These are phyloP conservation scores for Sphagnurus paluster DNA, from an alignment of 1,284 basidiomycete species.

Conservation along the genomic window DNA sequence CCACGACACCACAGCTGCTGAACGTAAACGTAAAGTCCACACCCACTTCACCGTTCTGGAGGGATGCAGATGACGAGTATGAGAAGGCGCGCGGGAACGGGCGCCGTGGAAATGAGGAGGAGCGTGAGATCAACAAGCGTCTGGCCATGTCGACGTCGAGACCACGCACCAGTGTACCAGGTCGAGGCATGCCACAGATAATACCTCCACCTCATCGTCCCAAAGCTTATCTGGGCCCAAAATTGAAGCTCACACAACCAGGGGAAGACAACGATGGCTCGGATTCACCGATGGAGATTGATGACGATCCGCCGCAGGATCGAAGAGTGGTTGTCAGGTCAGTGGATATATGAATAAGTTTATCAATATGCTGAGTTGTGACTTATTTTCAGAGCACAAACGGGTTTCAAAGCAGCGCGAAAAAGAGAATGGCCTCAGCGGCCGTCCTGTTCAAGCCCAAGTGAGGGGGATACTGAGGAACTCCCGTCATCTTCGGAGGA, in stretches of 20 bases:
- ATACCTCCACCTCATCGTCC: conserved; percentile 4
- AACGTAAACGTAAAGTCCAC: conserved; percentile 15
- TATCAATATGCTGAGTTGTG: too few relatives aligned
- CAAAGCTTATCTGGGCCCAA: conserved; percentile 14
- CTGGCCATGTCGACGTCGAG: conserved; percentile 11
- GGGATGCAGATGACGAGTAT: conserved; percentile 25
- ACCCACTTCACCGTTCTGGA: conserved; percentile 24
- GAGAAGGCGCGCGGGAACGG: conserved; percentile 15
- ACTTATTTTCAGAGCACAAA: conserved; percentile 11
- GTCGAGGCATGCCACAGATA: neutral
- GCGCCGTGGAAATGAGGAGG: conserved; percentile 18
- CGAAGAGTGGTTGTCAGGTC: too few relatives aligned
- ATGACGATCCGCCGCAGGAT: too few relatives aligned
- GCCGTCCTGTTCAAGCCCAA: conserved; percentile 6
- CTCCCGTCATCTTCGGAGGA: conserved; percentile 3
- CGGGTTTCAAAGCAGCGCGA: conserved; percentile 19
- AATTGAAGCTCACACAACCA: conserved; percentile 13
- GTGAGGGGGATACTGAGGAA: conserved; percentile 9
- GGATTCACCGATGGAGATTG: conserved; percentile 18
- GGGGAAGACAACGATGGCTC: conserved; percentile 14
- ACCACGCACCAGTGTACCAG: neutral
- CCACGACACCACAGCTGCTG: neutral
- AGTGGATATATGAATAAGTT: too few relatives aligned
- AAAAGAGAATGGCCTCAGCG: conserved; percentile 22
- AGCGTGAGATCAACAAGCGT: conserved; percentile 19